A percentile compares a stretch with the other conserved stretches of the same genome.
Evolutionary conservation across 2,329 filamentous ascomycete genomes (phyloP).

Genomic region (Domatiomyces globalis): DNA sequence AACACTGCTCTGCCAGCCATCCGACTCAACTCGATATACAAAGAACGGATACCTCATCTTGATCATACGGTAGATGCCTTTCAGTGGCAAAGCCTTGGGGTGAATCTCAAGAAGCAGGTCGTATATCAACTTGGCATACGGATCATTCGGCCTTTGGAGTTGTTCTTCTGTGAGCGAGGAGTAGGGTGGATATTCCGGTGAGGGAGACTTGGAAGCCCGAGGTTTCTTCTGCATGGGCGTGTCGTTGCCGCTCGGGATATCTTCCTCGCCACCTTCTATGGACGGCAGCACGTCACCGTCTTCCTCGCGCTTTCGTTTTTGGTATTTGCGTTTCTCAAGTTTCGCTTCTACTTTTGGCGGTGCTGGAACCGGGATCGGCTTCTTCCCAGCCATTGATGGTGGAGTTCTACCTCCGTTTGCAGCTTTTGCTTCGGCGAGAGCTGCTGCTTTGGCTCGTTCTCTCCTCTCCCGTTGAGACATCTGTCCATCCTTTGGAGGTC

Average conservation of each 20-base stretch:
- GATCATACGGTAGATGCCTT: conserved; percentile 52
- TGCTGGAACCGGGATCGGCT: conserved; percentile 13
- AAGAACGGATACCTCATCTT: conserved; percentile 49
- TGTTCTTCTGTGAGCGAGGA: conserved; percentile 49
- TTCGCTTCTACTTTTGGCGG: conserved; percentile 20
- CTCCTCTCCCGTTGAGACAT: conserved; percentile 51
- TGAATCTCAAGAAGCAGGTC: conserved; percentile 41
- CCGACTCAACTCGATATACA: conserved; percentile 48
- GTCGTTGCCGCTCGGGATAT: conserved; percentile 11
- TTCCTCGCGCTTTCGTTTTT: conserved; percentile 34
- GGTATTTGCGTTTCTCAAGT: conserved; percentile 33
- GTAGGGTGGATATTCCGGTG: conserved; percentile 46
- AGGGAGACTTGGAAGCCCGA: conserved; percentile 40
- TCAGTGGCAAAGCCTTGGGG: conserved; percentile 45
- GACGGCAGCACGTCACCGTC: conserved; percentile 31
- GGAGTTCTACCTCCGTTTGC: conserved; percentile 34
- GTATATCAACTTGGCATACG: conserved; percentile 51
- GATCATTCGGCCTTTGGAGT: conserved; percentile 46
- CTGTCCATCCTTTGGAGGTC: conserved; percentile 52
- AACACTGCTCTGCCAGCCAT: conserved; percentile 54
- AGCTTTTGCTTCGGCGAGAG: conserved; percentile 30
- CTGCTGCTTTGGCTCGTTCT: conserved; percentile 39
- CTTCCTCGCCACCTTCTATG: conserved; percentile 22
- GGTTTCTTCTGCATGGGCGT: conserved; percentile 23
- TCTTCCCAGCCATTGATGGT: conserved; percentile 24